Evolutionary conservation across 2,329 filamentous ascomycete genomes (phyloP), one percentile per base, ranked within the genome.

Genomic region (Cladosporium sp.): DNA sequence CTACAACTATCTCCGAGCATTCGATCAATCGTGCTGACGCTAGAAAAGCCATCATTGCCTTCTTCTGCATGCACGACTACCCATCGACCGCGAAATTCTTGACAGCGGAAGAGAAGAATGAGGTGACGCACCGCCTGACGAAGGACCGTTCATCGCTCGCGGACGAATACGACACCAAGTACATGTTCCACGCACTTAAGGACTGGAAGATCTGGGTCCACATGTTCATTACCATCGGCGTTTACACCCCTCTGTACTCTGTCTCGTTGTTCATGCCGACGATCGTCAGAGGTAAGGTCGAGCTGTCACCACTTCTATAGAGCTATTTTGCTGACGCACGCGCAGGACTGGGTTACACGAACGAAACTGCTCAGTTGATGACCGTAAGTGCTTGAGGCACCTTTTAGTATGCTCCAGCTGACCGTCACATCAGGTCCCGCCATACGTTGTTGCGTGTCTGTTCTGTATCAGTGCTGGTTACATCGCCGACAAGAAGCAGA

Each of bases 21-120:
- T 52, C 23, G 49, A 18, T 29, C 23, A 29, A 2, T 18, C 23
- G 5, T 52, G 49, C 49, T 52, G 49, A 52, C 49, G 10, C n/a
- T 29, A 1, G 2, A 29, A 52, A 16, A 52, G 49, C 49, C 1
- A n/a, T 52, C 12, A 29, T 26, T 52, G 49, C 49, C 49, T 52
- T 52, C 16, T 52, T 80, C 0, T 85, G 84, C 65, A 85, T 89
- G 72, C 77, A 85, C 65, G 87, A 89, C 72, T 89, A 86, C 69
- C 86, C 88, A 3, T 77, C 76, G 11, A 81, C 77, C 1, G 86
- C 88, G 2, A 76, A 73, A 0, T 90, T 90, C 71, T 80, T 90
- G 3, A 83, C 78, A 0, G 70, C 79, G 2, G 78, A 82, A 31
- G 68, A 70, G 62, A 52, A 52, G 12, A n/a, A 7, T 0, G 49